Base-by-base conservation (phyloP, 169 alveolate species). In the Nephromyces sp. region DNA sequence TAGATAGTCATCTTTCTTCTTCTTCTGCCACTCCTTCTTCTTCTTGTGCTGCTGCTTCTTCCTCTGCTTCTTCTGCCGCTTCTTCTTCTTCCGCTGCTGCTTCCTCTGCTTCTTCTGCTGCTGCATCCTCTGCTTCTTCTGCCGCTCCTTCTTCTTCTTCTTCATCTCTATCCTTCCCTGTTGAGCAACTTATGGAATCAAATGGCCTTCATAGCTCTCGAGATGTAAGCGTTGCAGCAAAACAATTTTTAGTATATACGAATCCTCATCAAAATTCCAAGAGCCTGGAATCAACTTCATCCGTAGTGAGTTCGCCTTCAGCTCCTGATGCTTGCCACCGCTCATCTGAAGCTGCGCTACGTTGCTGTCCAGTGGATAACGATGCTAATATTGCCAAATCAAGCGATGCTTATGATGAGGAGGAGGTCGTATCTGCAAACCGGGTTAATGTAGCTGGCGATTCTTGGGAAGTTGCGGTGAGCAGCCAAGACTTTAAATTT, bases 381-480 rank as follows among this genome's bases (percentile, higher is more conserved):
- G 35, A 32, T 15, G 6, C 68, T 32, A 3, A n/a, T 6, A 3
- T 31, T 31, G n/a, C 72, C 28, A 66, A 66, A 31, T 27, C 3
- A 27, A 4, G 3, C 64, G 6, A 6, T 15, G 66, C 3, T 15
- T 3, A 27, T 29, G 6, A 3, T 3, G 24, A 27, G 6, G 70
- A 8, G 8, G 75, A 2, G 15, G 2, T 57, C 1, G 27, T 43
- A 1, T 32, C 69, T 22, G 73, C 21, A 3, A 6, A 3, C 72
- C 25, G 52, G 15, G 3, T 51, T 35, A 1, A 1, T 5, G n/a
- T 24, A 1, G 2, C 29, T 31, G 75, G 24, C n/a, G 79, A 34
- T 28, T 21, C 43, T 52, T 69, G 32, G 63, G 78, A 66, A 24
- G 70, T 68, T 53, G 65, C 28, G 3, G 72, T 76, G 1, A 30